These are phyloP conservation scores for Wakefieldia striispora DNA, from an alignment of 768 basidiomycete genomes.

Conservation along the genomic window DNA sequence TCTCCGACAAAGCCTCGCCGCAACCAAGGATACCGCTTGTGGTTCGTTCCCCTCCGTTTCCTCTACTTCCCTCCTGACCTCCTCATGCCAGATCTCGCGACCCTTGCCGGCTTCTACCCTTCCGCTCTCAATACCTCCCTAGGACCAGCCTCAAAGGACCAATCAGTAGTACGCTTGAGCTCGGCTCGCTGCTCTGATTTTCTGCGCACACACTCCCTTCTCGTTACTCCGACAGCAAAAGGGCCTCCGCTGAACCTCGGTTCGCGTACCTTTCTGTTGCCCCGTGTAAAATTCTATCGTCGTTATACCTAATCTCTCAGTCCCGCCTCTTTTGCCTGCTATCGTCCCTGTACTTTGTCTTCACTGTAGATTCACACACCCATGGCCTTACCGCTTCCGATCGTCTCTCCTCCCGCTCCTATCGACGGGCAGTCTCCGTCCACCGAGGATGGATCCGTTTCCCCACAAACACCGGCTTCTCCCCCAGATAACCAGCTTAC, in stretches of 20 bases:
- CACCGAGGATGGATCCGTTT: slow-evolving; percentile 42
- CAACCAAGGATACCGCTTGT: slow-evolving; percentile 54
- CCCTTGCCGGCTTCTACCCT: slow-evolving; percentile 82
- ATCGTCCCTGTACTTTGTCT: slow-evolving; percentile 7
- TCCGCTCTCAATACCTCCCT: slow-evolving; percentile 42
- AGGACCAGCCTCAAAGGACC: slow-evolving; percentile 33
- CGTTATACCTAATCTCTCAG: slow-evolving; percentile 16
- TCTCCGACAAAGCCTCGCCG: slow-evolving; percentile 45
- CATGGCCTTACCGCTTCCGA: slow-evolving; percentile 40
- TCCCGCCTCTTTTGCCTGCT: slow-evolving; percentile 2
- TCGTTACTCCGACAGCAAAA: slow-evolving; percentile 25
- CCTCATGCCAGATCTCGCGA: slow-evolving; percentile 71
- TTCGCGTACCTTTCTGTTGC: slow-evolving; percentile 42
- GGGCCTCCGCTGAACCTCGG: slow-evolving; percentile 40
- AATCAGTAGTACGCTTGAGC: slow-evolving; percentile 64
- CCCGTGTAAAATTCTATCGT: slow-evolving; percentile 26
- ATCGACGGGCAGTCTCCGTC: slow-evolving; percentile 38
- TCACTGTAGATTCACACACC: slow-evolving; percentile 15
- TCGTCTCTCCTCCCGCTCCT: slow-evolving; percentile 39
- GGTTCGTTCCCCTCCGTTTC: slow-evolving; percentile 25
- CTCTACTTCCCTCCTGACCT: neutral
- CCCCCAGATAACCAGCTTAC: slow-evolving; percentile 36
- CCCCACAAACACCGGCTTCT: slow-evolving; percentile 50
- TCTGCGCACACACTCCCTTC: slow-evolving; percentile 22
- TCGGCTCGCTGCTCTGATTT: slow-evolving; percentile 54